Conservation (phyloP, 2,329 filamentous ascomycete genomes). For the Hypoxylon sp. region DNA sequence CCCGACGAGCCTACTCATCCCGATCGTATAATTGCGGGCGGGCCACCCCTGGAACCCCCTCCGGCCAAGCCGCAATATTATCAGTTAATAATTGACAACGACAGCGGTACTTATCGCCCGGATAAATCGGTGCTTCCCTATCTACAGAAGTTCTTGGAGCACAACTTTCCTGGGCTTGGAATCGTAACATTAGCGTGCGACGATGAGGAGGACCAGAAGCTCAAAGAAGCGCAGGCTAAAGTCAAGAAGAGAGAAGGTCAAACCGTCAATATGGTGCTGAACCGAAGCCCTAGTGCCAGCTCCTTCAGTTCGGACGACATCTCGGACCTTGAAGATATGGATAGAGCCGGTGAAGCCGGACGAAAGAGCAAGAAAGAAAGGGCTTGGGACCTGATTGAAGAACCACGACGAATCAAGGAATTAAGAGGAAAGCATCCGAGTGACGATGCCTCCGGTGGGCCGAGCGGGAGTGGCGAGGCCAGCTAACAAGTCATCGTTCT, state of each 20-base stretch:
- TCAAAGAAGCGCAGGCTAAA: constrained; percentile 82
- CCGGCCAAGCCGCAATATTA: constrained; percentile 70
- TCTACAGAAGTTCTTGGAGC: constrained; percentile 75
- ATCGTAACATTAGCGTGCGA: constrained; percentile 82
- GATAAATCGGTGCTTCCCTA: constrained; percentile 80
- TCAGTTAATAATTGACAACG: constrained; percentile 93
- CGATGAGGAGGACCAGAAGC: constrained; percentile 75
- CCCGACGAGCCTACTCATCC: constrained; percentile 65
- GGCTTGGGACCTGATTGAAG: constrained; percentile 63
- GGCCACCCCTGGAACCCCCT: constrained; percentile 58
- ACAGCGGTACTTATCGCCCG: constrained; percentile 91
- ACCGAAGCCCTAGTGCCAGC: constrained; percentile 62
- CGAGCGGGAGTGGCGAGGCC: constrained; percentile 28
- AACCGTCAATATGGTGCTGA: constrained; percentile 66
- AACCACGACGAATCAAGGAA: constrained; percentile 60
- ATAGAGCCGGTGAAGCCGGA: constrained; percentile 52
- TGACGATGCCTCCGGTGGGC: constrained; percentile 16
- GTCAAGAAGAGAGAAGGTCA: constrained; percentile 74
- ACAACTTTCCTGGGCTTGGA: constrained; percentile 81
- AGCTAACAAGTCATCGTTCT: constrained; percentile 17
- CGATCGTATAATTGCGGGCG: constrained; percentile 57
- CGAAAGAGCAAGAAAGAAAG: constrained; percentile 65
- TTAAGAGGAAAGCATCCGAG: constrained; percentile 18
- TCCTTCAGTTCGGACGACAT: constrained; percentile 65
- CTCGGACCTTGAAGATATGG: constrained; percentile 63